Evolutionary conservation across 2,329 filamentous ascomycete species (phyloP).

Genomic region (Talaromyces amestolkiae): DNA sequence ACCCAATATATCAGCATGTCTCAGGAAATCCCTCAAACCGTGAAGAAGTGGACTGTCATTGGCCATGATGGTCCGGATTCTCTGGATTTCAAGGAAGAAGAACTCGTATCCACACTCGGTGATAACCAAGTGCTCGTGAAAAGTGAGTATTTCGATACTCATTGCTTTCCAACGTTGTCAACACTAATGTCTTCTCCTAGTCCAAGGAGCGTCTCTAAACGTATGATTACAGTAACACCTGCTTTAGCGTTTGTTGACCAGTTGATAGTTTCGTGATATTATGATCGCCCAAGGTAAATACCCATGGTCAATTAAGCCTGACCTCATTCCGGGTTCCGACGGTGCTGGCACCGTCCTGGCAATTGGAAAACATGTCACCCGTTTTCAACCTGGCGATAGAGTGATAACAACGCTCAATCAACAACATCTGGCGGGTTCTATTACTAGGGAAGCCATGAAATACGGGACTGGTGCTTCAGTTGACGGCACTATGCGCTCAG

Average conservation of each 20-base stretch:
- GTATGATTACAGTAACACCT: neutral
- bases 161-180: neutral
- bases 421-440: neutral
- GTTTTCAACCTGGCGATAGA: slow-evolving; percentile 17
- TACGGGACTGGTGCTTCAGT: slow-evolving; percentile 43
- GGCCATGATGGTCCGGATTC: neutral
- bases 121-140: slow-evolving; percentile 12
- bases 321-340: slow-evolving; percentile 58
- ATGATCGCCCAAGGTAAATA: neutral
- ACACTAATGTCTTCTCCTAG: neutral
- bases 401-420: slow-evolving; percentile 10
- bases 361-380: slow-evolving; percentile 51
- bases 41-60: slow-evolving; percentile 10
- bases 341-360: slow-evolving; percentile 58
- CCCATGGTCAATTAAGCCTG: slow-evolving; percentile 3
- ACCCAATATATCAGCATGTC: neutral
- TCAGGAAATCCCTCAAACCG: neutral
- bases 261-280: neutral
- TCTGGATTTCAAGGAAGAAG: neutral
- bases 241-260: neutral
- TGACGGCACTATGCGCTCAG: slow-evolving; percentile 50
- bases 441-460: neutral
- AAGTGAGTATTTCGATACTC: neutral
- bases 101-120: neutral
- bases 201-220: slow-evolving; percentile 8